Evolutionary conservation across 768 basidiomycete species (phyloP).

Genomic region (Naganishia randhawae): DNA sequence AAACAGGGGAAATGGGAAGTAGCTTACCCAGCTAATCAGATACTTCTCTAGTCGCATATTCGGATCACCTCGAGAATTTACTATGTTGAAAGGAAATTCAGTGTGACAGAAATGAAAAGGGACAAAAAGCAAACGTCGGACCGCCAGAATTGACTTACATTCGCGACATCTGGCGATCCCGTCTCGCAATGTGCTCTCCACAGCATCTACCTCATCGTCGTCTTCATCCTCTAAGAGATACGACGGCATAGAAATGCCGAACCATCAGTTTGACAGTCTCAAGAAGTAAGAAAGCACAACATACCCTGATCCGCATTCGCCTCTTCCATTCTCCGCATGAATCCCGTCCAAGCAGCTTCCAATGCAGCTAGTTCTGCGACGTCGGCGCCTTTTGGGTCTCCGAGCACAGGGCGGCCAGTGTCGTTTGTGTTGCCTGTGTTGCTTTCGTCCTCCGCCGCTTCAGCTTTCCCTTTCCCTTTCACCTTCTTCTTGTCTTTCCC

Average conservation of each 20-base stretch:
- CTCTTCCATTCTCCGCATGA: constrained; percentile 25
- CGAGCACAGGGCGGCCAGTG: background rate
- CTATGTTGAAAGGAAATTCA: constrained; percentile 48
- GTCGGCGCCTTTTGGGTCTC: background rate
- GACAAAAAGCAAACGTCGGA: background rate
- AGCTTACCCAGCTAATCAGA: constrained; percentile 67
- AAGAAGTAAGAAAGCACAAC: background rate
- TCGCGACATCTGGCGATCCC: constrained; percentile 34
- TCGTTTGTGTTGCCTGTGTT: no score
- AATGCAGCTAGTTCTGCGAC: constrained; percentile 27
- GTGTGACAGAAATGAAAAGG: background rate
- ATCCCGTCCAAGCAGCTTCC: constrained; percentile 29
- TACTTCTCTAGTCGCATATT: constrained; percentile 78
- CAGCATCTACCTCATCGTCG: constrained; percentile 30
- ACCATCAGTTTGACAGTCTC: background rate
- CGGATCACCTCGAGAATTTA: constrained; percentile 66
- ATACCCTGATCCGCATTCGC: constrained; percentile 22
- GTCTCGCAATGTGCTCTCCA: constrained; percentile 32
- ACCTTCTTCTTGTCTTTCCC: constrained; percentile 19
- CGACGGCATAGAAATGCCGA: constrained; percentile 17
- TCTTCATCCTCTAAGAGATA: constrained; percentile 26
- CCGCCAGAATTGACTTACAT: constrained; percentile 28
- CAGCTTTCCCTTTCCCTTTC: constrained; percentile 3
- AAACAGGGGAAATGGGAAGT: background rate
- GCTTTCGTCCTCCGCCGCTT: background rate